Base-by-base conservation (phyloP, 345 rosid genomes). In the Geranium rotundifolium region DNA sequence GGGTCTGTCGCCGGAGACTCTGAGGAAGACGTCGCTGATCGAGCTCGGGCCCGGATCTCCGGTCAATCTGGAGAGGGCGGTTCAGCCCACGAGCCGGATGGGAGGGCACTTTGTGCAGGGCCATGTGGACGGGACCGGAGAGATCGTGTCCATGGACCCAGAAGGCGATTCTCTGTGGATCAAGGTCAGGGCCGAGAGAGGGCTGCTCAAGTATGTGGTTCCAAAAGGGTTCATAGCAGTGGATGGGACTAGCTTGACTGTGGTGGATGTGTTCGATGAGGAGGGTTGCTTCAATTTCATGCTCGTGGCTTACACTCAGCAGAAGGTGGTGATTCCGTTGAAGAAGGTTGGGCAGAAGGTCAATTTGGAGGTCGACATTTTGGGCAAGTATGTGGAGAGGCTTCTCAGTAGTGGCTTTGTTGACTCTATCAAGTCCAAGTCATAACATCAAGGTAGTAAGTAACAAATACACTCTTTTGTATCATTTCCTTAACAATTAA, bases 101-200 rank as follows among this genome's bases (percentile, higher is more conserved):
- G 98, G 98, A 0, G 95, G 95, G 17, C 96, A 91, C 73, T 86
- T 89, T 64, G 96, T 87, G 73, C 96, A 87, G 79, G 98, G 98
- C 5, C 95, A 89, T 65, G 96, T 91, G 67, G 98, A 91, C 62
- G 96, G 95, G 6, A 86, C 92, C 12, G 98, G 95, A 50, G 84
- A 71, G 85, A 91, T 91, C 0, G 84, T 80, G 41, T 71, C 71
- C 54, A 85, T 73, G 79, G 84, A 77, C 17, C 69, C 68, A 5
- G 96, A 91, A 52, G 83, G 75, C 14, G 98, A 91, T 64, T 91
- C 98, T 1, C 27, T 91, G 76, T 87, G 96, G 98, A 73, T 91
- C 56, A 89, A 85, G 74, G 90, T 91, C 58, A 89, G 79, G 75
- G 79, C 79, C 1, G 76, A 79, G 13, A 66, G 76, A 60, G 69